Base-by-base conservation (phyloP, 768 basidiomycete species). In the Pseudohyphozyma bogoriensis region DNA sequence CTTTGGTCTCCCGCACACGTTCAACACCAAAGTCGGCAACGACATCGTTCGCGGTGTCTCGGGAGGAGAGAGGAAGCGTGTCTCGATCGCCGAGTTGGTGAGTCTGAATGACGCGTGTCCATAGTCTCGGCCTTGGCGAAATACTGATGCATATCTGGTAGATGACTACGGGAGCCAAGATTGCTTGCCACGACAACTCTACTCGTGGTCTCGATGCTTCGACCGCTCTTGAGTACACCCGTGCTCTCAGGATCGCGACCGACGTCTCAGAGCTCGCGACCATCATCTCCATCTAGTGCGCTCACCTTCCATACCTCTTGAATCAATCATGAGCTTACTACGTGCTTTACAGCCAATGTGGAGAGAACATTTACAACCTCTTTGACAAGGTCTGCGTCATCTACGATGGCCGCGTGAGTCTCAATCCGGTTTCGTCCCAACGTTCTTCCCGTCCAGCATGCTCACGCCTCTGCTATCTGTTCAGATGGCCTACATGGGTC, bases 331-430 rank as follows among this genome's bases (percentile, higher is more conserved):
- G 49, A 51, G 56, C 26, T 33, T 47, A 44, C n/a, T 28, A 10
- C 15, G 10, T 6, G 32, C 50, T 20, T 51, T 6, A 18, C n/a
- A 29, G 22, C 20, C 57, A 63, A 45, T 55, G 54, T 24, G 63
- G 63, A 16, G 63, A 64, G 51, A 51, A 60, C 53, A 74, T 76
- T 63, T 78, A 74, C 70, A 65, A 76, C 28, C 73, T 74, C 37
- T 90, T 93, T 71, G 89, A 92, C 78, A 87, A 90, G 73, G 84
- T 88, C 31, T 82, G 83, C 68, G 81, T 88, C 37, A 79, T 90
- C 68, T 81, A 85, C 73, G 84, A 85, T 8, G 85, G 86, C 6
- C 76, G 77, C 47, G 8, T n/a, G n/a, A n/a, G n/a, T n/a, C n/a
- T n/a, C n/a, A n/a, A n/a, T n/a, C n/a, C n/a, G n/a, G n/a, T n/a